Percentiles rank a stretch among this genome's conserved stretches.
Evolutionary conservation across 2,329 filamentous ascomycete species (phyloP).

Genomic region (Paraphaeosphaeria minitans): DNA sequence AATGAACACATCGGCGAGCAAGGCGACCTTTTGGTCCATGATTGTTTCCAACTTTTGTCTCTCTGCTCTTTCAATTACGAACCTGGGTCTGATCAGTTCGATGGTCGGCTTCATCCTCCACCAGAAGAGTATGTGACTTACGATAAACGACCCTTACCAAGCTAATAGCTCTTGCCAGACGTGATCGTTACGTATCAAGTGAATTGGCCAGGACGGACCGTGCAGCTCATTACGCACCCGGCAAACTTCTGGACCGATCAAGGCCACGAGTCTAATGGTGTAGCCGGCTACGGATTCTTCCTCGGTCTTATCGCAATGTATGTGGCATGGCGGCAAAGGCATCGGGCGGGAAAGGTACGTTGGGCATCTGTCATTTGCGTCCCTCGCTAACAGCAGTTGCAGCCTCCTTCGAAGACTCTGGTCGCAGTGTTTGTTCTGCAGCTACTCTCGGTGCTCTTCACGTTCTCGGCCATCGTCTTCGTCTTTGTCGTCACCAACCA

Average conservation of each 20-base stretch:
- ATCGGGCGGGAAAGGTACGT: constrained; percentile 18
- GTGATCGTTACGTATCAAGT: constrained; percentile 20
- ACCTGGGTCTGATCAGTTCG: constrained; percentile 37
- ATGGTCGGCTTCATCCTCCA: constrained; percentile 41
- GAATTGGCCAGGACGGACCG: constrained; percentile 27
- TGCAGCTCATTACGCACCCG: constrained; percentile 31
- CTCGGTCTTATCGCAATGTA: constrained; percentile 36
- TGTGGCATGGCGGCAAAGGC: constrained; percentile 33
- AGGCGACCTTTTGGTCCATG: constrained; percentile 26
- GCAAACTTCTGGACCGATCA: constrained; percentile 37
- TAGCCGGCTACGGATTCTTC: constrained; percentile 41
- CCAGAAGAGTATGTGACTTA: constrained; percentile 23
- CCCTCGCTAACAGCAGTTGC: constrained; percentile 7
- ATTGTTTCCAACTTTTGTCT: constrained; percentile 31
- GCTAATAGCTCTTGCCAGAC: neutral
- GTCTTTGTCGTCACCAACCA: constrained; percentile 38
- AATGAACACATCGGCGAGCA: constrained; percentile 1
- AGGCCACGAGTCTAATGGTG: constrained; percentile 36
- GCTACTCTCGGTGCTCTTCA: constrained; percentile 34
- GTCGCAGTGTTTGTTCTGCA: constrained; percentile 44
- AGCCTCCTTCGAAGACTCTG: constrained; percentile 35
- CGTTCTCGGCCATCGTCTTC: constrained; percentile 38
- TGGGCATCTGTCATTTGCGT: neutral
- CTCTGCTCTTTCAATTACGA: constrained; percentile 36
- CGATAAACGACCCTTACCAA: neutral